Conservation (phyloP, 768 basidiomycete genomes). For the Mycena filopes region DNA sequence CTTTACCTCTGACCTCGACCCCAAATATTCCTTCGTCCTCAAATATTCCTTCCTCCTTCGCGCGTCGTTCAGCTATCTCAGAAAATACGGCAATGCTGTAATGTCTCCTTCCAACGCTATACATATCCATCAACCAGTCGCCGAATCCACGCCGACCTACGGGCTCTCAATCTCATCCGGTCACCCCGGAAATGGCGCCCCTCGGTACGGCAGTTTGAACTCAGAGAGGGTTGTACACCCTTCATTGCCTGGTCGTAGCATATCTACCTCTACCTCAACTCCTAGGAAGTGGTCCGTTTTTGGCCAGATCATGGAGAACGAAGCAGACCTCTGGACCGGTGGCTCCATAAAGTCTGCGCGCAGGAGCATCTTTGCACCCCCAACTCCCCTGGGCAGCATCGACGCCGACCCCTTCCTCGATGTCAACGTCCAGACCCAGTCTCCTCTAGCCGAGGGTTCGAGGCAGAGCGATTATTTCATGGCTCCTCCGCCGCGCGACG, state of each 20-base stretch:
- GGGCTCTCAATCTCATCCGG: conserved; percentile 4
- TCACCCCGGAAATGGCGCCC: conserved; percentile 5
- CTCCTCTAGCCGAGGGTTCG: conserved; percentile 27
- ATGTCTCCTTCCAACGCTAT: conserved; percentile 15
- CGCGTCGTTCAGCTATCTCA: too few relatives aligned
- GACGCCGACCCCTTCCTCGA: conserved; percentile 27
- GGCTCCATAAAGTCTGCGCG: conserved; percentile 20
- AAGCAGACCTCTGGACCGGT: conserved; percentile 52
- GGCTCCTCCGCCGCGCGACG: conserved; percentile 12
- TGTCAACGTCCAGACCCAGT: conserved; percentile 22
- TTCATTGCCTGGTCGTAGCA: conserved; percentile 21
- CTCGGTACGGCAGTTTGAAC: conserved; percentile 20
- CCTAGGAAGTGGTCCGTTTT: conserved; percentile 70
- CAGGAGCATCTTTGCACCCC: conserved; percentile 18
- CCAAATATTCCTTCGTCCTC: too few relatives aligned
- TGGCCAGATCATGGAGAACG: conserved; percentile 77
- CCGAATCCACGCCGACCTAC: background rate
- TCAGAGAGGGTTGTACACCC: conserved; percentile 4
- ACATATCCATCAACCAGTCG: background rate
- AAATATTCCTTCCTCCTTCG: too few relatives aligned
- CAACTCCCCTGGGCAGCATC: background rate
- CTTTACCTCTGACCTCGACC: too few relatives aligned
- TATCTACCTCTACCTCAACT: conserved; percentile 32
- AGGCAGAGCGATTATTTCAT: conserved; percentile 3
- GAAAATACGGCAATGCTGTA: too few relatives aligned